These are phyloP conservation scores for Wickerhamiella vanderwaltii DNA, from an alignment of 805 yeast species.

Conservation along the genomic window DNA sequence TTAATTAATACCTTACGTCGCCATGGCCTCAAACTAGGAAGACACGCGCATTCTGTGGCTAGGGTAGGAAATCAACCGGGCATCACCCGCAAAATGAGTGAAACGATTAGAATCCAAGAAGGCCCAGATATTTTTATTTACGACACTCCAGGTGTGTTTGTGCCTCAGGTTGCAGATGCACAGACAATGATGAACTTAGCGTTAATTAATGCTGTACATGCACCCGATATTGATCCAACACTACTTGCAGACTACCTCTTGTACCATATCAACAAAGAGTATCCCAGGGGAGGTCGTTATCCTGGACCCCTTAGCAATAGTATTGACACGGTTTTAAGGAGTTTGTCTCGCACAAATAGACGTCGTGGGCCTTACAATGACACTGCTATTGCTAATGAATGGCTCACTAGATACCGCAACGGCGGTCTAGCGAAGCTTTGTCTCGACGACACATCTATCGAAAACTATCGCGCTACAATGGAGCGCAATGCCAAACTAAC, in stretches of 20 bases:
- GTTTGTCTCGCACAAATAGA: not conserved
- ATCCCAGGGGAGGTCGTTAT: constrained; percentile 18
- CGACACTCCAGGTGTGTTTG: constrained; percentile 88
- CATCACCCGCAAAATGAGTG: constrained; percentile 69
- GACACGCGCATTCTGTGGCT: constrained; percentile 49
- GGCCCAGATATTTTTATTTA: constrained; percentile 55
- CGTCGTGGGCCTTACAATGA: not conserved
- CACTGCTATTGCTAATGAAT: constrained; percentile 6
- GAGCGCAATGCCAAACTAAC: constrained; percentile 1
- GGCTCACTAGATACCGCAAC: constrained; percentile 9
- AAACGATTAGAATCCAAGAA: constrained; percentile 49
- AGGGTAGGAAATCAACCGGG: constrained; percentile 83
- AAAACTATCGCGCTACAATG: not conserved
- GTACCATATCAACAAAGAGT: constrained; percentile 44
- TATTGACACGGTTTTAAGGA: constrained; percentile 14
- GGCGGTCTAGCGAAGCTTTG: constrained; percentile 5
- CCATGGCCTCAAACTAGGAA: constrained; percentile 27
- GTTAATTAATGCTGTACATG: constrained; percentile 61
- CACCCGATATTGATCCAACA: constrained; percentile 61
- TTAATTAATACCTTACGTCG: constrained; percentile 60
- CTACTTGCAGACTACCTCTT: constrained; percentile 77
- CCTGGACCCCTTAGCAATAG: constrained; percentile 20
- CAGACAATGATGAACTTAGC: constrained; percentile 66
- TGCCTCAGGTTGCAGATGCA: constrained; percentile 55
- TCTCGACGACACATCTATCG: constrained; percentile 9